phyloP scores from a whole-genome alignment of 441 rosid species.

The Rhodomyrtus psidioides region DNA sequence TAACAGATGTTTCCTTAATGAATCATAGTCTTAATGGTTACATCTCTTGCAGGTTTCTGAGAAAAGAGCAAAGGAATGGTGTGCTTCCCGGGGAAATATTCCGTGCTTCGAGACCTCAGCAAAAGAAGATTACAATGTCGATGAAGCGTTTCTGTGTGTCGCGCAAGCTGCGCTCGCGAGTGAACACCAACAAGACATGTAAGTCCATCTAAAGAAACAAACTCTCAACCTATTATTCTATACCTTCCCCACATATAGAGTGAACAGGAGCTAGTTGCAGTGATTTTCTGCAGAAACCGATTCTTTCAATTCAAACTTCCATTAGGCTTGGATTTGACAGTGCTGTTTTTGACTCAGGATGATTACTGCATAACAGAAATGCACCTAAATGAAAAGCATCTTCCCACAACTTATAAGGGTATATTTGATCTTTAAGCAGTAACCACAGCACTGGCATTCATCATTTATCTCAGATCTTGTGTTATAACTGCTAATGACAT shows the following conservation, averaged over 20 bases:
- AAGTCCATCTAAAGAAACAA: not conserved
- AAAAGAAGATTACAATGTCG: constrained; percentile 40
- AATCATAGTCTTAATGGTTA: not conserved
- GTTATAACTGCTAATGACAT: not conserved
- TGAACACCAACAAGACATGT: constrained; percentile 42
- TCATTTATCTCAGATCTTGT: not conserved
- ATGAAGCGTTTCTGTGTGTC: constrained; percentile 39
- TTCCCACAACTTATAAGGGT: not conserved
- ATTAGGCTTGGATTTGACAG: not conserved
- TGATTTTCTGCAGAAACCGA: not conserved
- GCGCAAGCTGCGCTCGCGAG: constrained; percentile 34
- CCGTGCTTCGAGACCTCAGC: constrained; percentile 59
- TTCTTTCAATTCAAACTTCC: not conserved
- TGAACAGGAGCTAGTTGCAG: not conserved
- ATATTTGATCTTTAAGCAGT: not conserved
- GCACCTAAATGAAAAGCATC: not conserved
- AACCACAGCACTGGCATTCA: not conserved
- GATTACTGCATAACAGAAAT: not conserved
- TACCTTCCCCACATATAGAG: not conserved
- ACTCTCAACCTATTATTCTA: not conserved
- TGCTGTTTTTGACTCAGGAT: not conserved
- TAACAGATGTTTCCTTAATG: not conserved
- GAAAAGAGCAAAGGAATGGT: constrained; percentile 48
- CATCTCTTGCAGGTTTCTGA: constrained; percentile 24
- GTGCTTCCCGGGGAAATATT: constrained; percentile 35